Evolutionary conservation across 768 basidiomycete species (phyloP), one percentile per base, ranked within the genome.

Genomic region (Astraeus odoratus): DNA sequence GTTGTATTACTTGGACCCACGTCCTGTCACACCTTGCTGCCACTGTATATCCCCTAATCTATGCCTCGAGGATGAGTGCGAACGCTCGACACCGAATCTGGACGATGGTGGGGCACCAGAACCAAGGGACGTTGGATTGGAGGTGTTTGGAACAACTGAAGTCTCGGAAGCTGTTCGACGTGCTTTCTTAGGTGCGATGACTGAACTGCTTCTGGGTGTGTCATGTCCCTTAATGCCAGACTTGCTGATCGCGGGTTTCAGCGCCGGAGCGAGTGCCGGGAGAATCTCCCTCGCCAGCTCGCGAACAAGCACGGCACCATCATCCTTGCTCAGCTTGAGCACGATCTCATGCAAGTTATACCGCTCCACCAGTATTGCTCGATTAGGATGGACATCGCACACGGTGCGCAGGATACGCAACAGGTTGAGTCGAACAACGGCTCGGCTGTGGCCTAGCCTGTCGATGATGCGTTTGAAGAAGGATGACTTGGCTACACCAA

Each of bases 401-500:
- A 94, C 82, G 0, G 84, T 76, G 47, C 83, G 78, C 35, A 95
- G 71, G 47, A 98, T 80, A 38, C 89, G 80, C 45, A 99, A 73
- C 25, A 99, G 71, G 61, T 91, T 95, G 30, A 97, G 78, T 38
- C 92, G 82, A 10, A 96, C 87, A 43, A 95, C 85, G 2, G 96
- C 86, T 54, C 92, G 66, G 61, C 74, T 70, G 71, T 81, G 69
- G 54, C 67, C 74, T 3, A 98, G 75, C 22, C 88, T 75, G 49
- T 96, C 93, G 49, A 91, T 77, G 48, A 96, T 77, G 9, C 91
- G 83, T 51, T 80, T 80, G 76, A 95, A 88, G 68, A 99, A 92
- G 20, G 81, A 72, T 3, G 90, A 68, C 50, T 82, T 83, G 27
- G 92, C 78, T 35, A 98, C 76, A 15, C 80, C 79, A 20, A 89